Conservation (phyloP, 2,329 filamentous ascomycete genomes). For the Lachnellula cervina region DNA sequence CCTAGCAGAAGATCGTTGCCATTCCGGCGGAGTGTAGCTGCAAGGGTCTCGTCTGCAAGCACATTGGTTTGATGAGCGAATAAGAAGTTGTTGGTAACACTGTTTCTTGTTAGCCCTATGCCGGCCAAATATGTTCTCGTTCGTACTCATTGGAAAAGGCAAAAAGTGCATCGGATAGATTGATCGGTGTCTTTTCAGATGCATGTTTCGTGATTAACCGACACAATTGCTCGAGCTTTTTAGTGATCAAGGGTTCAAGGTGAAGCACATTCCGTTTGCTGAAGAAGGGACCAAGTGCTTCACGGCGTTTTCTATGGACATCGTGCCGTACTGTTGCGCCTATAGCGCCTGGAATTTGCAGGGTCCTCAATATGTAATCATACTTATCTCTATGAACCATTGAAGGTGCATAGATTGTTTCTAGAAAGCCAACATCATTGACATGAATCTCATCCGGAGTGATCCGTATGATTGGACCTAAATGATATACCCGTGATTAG, state of each 20-base stretch:
- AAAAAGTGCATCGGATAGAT: slow-evolving; percentile 6
- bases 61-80: slow-evolving; percentile 9
- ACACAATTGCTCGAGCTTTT: slow-evolving; percentile 11
- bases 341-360: slow-evolving; percentile 8
- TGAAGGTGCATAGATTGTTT: slow-evolving; percentile 25
- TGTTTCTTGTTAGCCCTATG: neutral
- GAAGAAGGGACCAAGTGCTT: slow-evolving; percentile 11
- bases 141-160: slow-evolving; percentile 7
- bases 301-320: slow-evolving; percentile 10
- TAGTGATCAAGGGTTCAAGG: slow-evolving; percentile 9
- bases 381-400: slow-evolving; percentile 14
- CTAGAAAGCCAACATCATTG: slow-evolving; percentile 29
- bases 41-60: slow-evolving; percentile 5
- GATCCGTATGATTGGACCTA: slow-evolving; percentile 33
- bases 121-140: neutral
- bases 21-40: slow-evolving; percentile 6
- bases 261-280: slow-evolving; percentile 8
- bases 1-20: slow-evolving; percentile 5
- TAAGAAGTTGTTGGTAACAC: slow-evolving; percentile 8
- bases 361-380: slow-evolving; percentile 1
- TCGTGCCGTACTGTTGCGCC: slow-evolving; percentile 7
- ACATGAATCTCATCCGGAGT: slow-evolving; percentile 29
- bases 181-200: neutral
- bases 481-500: neutral
- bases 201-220: slow-evolving; percentile 5